Base-by-base conservation (phyloP, 345 rosid genomes). In the Acer campestre region DNA sequence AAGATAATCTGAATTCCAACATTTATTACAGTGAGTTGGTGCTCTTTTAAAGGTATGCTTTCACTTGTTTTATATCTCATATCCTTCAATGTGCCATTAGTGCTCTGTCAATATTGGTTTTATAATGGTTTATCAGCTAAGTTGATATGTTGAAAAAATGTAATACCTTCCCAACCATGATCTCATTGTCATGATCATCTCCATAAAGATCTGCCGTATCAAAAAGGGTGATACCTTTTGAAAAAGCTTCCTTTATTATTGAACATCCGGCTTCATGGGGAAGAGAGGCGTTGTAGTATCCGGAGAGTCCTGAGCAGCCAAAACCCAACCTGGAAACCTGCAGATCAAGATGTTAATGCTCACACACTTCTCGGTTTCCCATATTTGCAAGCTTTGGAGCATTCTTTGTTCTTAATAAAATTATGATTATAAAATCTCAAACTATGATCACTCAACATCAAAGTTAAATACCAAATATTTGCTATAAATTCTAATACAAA, bases 251-350 rank as follows among this genome's bases (percentile, higher is more conserved):
- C 63, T 77, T 85, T 64, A 84, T 67, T 40, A 85, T 10, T 0
- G 78, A 70, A 77, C 85, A 80, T 55, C 88, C 88, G 10, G 55
- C 88, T 83, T 85, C 85, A 66, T 77, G 80, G 29, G 86, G 53
- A 17, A 84, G 76, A 56, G 88, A 80, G n/a, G 79, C 82, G 61
- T 82, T 81, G 38, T 7, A 25, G 22, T 2, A 75, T 6, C 86
- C 80, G 16, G 86, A 79, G 49, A 87, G 84, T 12, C 88, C 85
- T 0, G 27, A 81, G 3, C 90, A 84, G 62, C 88, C 89, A 55
- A 86, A 81, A 13, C 88, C 93, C 78, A 85, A 68, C 75, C 72
- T 83, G 1, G 85, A 81, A 35, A 87, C 86, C 86, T 84, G 63
- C 10, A 56, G 38, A 4, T 35, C 38, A 35, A 35, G 38, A 35